Evolutionary conservation across 345 rosid species (phyloP), one percentile per base, ranked within the genome.

Genomic region (Eucalyptus fibrosa): DNA sequence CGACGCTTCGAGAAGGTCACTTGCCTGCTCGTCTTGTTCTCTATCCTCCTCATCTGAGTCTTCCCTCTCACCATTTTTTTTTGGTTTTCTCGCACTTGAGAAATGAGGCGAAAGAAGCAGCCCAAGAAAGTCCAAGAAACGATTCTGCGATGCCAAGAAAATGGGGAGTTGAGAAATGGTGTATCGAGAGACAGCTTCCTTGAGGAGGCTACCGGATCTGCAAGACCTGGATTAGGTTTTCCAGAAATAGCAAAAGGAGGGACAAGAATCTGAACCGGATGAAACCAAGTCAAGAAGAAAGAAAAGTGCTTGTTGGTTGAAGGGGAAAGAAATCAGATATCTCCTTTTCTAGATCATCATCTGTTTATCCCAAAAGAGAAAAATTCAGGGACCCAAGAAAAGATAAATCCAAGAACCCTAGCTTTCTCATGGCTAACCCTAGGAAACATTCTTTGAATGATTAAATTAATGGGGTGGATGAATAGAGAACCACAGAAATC

Each of bases 1-100:
- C 90, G 72, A 44, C 90, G 65, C 88, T 89, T 89, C 62, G 90
- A 89, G 67, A 89, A 89, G 44, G 90, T 89, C 62, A 89, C 88
- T 26, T 89, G 88, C 86, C 90, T 89, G 80, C 83, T 86, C 47
- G 83, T 65, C 42, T 28, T 51, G 40, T 49, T 67, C 85, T 89
- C 90, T 30, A 89, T 89, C 85, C 86, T 89, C 90, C 67, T 89
- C 65, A 89, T 4, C 86, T 89, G 83, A 3, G 86, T 89, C 88
- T 89, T 89, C 40, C 87, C 87, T 14, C 90, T 81, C 67, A 55
- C 90, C 90, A 88, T 88, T n/a, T 81, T 72, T 37, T 45, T 60
- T 60, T 24, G 62, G 51, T 13, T 44, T 28, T 10, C 50, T 45
- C 86, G 69, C 40, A 34, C 60, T 3, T 14, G 88, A 87, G 45